Evolutionary conservation across 2,329 filamentous ascomycete species (phyloP), one percentile per base, ranked within the genome.

Genomic region (Geosmithia putterillii): DNA sequence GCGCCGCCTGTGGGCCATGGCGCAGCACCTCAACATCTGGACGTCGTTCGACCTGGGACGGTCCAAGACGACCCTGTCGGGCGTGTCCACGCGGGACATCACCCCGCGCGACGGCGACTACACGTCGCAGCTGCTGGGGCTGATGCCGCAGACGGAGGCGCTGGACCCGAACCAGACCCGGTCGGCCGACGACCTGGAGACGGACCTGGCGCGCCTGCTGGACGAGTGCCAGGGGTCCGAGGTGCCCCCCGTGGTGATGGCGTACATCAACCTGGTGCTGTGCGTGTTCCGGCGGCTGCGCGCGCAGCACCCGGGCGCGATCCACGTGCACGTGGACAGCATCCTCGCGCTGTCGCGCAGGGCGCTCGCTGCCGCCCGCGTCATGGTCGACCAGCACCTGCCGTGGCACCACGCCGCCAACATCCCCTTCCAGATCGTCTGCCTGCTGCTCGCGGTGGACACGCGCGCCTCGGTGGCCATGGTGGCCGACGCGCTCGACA

Each of bases 381-480:
- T 54, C 6, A 67, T 76, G 52, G 57, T 71, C 1, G 58, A 62
- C 2, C 54, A 57, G 9, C 59, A 61, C 12, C 60, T 62, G 3
- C 73, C 74, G 0, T 79, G 74, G 74, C 75, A 78, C 49, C 74
- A 79, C 45, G 66, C 74, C 39, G 72, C 71, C 22, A 77, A 79
- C 41, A 70, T 78, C 0, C 74, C 74, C 0, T 79, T 79, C 47
- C 74, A 78, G 43, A 66, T 74, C 0, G 63, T 78, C 23, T 77
- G 74, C 46, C 62, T 73, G 0, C 56, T 77, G 5, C 58, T 79
- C 2, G 71, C 70, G 0, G 72, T 78, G 41, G 74, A 79, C 42
- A 74, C 62, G 0, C 61, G 62, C 1, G 60, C 70, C 1, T 70
- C 70, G 0, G 57, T 76, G 0, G 58, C 60, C 0, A 59, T 71